Conservation (phyloP, 306 rosid genomes). For the Cicer cuneatum region DNA sequence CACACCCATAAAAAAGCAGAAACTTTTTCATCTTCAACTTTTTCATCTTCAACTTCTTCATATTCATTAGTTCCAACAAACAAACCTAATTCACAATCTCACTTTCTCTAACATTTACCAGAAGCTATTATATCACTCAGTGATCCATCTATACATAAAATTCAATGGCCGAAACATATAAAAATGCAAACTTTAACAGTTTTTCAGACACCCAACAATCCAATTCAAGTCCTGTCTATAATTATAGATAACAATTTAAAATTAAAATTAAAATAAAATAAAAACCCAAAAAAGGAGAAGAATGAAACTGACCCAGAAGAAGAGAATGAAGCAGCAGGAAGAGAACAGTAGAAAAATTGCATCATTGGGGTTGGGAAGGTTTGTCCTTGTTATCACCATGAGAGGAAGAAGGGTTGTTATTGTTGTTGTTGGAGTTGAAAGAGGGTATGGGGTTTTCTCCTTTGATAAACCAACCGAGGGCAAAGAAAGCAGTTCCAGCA, state of each 20-base stretch:
- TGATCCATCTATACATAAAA: neutral
- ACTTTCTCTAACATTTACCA: neutral
- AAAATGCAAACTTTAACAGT: neutral
- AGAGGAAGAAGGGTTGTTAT: conserved; percentile 38
- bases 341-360: neutral
- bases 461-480: conserved; percentile 92
- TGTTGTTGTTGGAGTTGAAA: conserved; percentile 32
- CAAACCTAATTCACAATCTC: conserved; percentile 5
- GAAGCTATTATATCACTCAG: neutral
- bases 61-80: neutral
- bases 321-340: neutral
- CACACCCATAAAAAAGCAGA: neutral
- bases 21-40: neutral
- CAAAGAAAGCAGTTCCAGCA: conserved; percentile 88
- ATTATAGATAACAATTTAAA: neutral
- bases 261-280: neutral
- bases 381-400: conserved; percentile 14
- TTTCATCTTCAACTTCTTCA: neutral
- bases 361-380: conserved; percentile 25
- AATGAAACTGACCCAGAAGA: conserved; percentile 29
- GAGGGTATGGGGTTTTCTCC: conserved; percentile 91
- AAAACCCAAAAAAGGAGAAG: neutral
- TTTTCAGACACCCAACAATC: neutral
- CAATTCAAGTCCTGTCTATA: conserved; percentile 1
- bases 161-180: conserved; percentile 4